Percentiles rank a stretch among this genome's conserved stretches.
phyloP scores from a whole-genome alignment of 306 rosid genomes.

The Trifolium subterraneum region DNA sequence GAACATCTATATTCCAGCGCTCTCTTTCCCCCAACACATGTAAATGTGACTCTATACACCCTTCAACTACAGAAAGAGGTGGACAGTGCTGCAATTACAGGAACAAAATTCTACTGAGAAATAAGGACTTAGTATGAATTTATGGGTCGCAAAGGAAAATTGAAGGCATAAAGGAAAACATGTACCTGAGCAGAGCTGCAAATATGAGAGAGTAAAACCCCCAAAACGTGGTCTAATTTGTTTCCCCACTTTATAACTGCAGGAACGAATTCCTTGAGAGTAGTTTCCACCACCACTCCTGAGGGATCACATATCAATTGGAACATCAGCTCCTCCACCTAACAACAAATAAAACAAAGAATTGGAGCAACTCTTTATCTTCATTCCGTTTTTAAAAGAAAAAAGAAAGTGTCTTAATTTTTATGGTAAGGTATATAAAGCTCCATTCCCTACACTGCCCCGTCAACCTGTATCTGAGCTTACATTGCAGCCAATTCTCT shows the following conservation, averaged over 20 bases:
- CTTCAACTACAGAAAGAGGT: constrained; percentile 91
- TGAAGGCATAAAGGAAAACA: constrained; percentile 25
- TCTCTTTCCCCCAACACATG: constrained; percentile 88
- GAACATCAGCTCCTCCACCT: constrained; percentile 98
- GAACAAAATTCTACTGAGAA: constrained; percentile 25
- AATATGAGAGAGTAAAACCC: constrained; percentile 69
- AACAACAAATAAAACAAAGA: constrained; percentile 50
- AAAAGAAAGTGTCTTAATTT: constrained; percentile 42
- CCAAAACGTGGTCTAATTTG: constrained; percentile 75
- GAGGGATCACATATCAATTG: constrained; percentile 92
- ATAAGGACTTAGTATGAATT: constrained; percentile 24
- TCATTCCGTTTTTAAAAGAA: constrained; percentile 24
- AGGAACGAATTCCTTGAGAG: constrained; percentile 80
- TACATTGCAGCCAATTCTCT: constrained; percentile 93
- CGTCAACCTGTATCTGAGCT: constrained; percentile 86
- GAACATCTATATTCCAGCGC: constrained; percentile 87
- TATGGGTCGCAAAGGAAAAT: constrained; percentile 33
- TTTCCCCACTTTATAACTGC: constrained; percentile 90
- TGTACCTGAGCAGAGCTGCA: constrained; percentile 79
- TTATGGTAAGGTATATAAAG: constrained; percentile 58
- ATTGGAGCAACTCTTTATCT: constrained; percentile 48
- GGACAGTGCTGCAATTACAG: constrained; percentile 74
- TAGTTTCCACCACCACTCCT: constrained; percentile 91
- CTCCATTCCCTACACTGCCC: constrained; percentile 78
- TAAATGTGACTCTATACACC: constrained; percentile 82